Evolutionary conservation across 495 filamentous ascomycete genomes (phyloP), one percentile per base, ranked within the genome.

Genomic region (Lophiostoma macrostomum): DNA sequence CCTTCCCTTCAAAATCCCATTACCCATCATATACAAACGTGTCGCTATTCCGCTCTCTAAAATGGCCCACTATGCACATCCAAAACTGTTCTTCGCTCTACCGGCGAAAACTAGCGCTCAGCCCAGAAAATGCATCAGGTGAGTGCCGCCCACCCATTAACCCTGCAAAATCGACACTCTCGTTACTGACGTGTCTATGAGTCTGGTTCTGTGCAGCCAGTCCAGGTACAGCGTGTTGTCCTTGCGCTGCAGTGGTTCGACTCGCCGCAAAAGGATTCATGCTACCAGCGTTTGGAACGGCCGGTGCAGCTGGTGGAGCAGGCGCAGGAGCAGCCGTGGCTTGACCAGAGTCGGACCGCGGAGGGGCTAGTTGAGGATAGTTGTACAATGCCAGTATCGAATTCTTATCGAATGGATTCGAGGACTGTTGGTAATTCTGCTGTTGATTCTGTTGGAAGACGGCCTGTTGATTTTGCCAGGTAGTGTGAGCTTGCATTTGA

Each of bases 111-210:
- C 77, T 71, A 23, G 88, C 83, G 67, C 91, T 96, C 66, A 98
- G 73, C 61, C 87, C 91, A n/a, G 90, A 85, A 79, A 97, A 98
- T 25, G 93, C 91, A 73, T 98, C 93, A 14, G 93, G 93, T 61
- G 90, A 95, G 68, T 96, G 90, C 36, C 91, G 77, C 7, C 91
- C 91, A 56, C 78, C 73, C 82, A 82, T 59, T 81, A 83, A 56
- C 69, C 73, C 50, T 73, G 58, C 87, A 67, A 96, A 78, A 64
- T 87, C 89, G 51, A 94, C 85, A 62, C 91, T 96, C 60, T 94
- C 93, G 56, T 93, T 82, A 68, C 89, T 96, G 57, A 84, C 80
- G 61, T 95, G 88, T 23, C 65, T 16, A 13, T 23, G 11, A 29
- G 45, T 50, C 27, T 52, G 47, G 14, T 50, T 48, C 25, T 50